phyloP scores from a whole-genome alignment of 371 early-diverging fungal genomes.

The Mortierella sp. region DNA sequence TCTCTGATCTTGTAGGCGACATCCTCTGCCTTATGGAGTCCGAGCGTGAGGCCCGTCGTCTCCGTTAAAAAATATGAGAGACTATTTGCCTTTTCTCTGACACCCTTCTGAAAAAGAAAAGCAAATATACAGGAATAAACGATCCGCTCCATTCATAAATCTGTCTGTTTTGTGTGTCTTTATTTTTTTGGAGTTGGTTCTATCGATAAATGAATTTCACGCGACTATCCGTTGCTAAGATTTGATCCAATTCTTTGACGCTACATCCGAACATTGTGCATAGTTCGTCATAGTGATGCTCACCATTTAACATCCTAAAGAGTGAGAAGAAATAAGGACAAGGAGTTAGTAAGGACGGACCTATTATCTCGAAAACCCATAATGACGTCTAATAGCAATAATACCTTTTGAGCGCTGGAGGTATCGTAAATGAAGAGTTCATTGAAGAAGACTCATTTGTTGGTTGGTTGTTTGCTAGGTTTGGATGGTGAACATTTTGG shows the following conservation, averaged over 20 bases:
- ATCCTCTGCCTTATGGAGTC: slow-evolving; percentile 97
- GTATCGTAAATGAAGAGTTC: slow-evolving; percentile 23
- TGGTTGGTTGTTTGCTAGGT: neutral
- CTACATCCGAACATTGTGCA: slow-evolving; percentile 75
- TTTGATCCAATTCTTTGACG: slow-evolving; percentile 68
- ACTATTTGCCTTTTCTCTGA: slow-evolving; percentile 23
- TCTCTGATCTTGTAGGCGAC: slow-evolving; percentile 70
- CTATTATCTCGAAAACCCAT: neutral
- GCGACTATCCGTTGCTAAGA: slow-evolving; percentile 57
- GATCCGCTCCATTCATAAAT: slow-evolving; percentile 16
- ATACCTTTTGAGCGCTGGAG: slow-evolving; percentile 41
- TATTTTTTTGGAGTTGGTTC: slow-evolving; percentile 6
- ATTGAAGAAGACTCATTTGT: slow-evolving; percentile 14
- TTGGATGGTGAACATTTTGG: slow-evolving; percentile 11
- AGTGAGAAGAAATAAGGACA: neutral
- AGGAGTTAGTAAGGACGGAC: neutral
- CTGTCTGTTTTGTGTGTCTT: neutral
- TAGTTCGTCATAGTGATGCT: slow-evolving; percentile 80
- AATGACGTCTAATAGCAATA: neutral
- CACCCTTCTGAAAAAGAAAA: slow-evolving; percentile 7
- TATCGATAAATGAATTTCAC: slow-evolving; percentile 54
- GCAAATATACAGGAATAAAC: slow-evolving; percentile 28
- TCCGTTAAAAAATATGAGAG: slow-evolving; percentile 78
- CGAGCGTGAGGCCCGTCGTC: slow-evolving; percentile 99
- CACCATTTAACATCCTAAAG: slow-evolving; percentile 69